Base-by-base conservation (phyloP, 441 rosid species). In the Gossypium davidsonii region DNA sequence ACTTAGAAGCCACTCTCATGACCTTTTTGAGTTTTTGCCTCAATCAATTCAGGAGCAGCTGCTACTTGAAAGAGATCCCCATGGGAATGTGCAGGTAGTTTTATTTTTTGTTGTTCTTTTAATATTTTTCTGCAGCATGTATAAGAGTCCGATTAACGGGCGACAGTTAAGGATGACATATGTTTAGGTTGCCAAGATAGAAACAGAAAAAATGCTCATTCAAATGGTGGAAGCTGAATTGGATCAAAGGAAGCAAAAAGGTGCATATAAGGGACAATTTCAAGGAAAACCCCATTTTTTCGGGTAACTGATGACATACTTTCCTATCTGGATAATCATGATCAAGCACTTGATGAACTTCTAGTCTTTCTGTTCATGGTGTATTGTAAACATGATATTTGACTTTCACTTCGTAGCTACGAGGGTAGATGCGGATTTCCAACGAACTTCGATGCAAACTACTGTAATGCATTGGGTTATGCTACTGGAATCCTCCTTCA, bases 351-450 rank as follows among this genome's bases (percentile, higher is more conserved):
- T 15, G 39, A 15, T 23, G 2, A 25, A 17, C 18, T 14, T 52
- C 56, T 56, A 21, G n/a, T 11, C 6, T 57, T 71, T 59, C 51
- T 18, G 9, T 10, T 70, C 42, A 10, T 1, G 23, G 8, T 39
- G 46, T 69, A 44, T 17, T 55, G 12, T 68, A 17, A 14, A 6
- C 55, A 17, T 60, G 56, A 60, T 46, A 61, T 26, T 51, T 71
- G 1, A 64, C 67, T 63, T 76, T 57, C 17, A 7, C 53, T 11
- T 25, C 53, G 70, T 86, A 92, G 98, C 64, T 92, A 94, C 26
- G 98, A 92, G 88, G 99, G 99, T 72, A 87, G 99, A 83, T 91
- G 99, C 59, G 99, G 99, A 66, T 83, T 96, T 83, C 97, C 99
- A 57, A 93, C 98, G 15, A 93, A 96, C 80, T 93, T 96, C 69